Evolutionary conservation across 257 asterid species (phyloP), one percentile per base, ranked within the genome.

Genomic region (Pogostemon cablin): DNA sequence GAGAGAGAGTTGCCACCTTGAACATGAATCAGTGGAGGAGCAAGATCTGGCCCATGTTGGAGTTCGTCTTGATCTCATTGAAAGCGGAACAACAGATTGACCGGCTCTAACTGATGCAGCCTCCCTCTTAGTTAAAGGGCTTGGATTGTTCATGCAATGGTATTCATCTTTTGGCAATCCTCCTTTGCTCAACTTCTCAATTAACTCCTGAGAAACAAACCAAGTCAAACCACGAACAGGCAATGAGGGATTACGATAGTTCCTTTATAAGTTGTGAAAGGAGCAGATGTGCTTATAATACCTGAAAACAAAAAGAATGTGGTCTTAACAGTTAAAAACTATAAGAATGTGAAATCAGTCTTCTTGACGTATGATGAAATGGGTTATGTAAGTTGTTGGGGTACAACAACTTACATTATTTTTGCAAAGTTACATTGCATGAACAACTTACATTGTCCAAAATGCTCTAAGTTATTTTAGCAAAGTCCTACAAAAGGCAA

Each of bases 11-110:
- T 69, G 57, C 71, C 77, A 88, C 97, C 95, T 87, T 71, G 95
- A 79, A 77, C 75, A 77, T 74, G 86, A 95, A 78, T 91, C 95
- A 12, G 88, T 95, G 43, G 95, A 86, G 64, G 83, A 57, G 54
- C 78, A 88, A 69, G 92, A 66, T 55, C 67, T 80, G 61, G 97
- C 96, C 95, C 96, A 91, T 54, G 93, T 82, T 61, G 96, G 82
- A 60, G 97, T 91, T 68, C 97, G 79, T 75, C 87, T 84, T 72
- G 97, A 91, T 83, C 96, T 84, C 90, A 87, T 83, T 63, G 96
- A 88, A 59, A 77, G 84, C 71, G 95, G 84, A 64, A 49, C 74
- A 57, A 73, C 50, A 60, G 86, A 62, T 80, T 65, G 89, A 73
- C 87, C 80, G 40, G 82, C 64, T 80, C 75, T 81, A 37, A 66